Evolutionary conservation across 371 early-diverging fungal genomes (phyloP), one percentile per base, ranked within the genome.

Genomic region (Rhizopus delemar): DNA sequence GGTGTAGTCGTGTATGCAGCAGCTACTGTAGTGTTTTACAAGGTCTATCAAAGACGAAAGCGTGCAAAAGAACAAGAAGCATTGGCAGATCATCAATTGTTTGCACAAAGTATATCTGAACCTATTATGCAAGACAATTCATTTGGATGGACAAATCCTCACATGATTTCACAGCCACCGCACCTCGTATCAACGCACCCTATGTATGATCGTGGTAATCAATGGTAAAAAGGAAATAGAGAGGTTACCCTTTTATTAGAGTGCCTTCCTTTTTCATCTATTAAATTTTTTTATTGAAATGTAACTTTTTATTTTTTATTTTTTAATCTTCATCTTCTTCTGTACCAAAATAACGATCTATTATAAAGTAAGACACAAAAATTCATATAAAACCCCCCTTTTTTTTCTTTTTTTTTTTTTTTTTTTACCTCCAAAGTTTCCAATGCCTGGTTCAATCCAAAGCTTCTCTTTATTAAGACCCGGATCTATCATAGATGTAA

Each of bases 391-490:
- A 29, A 50, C 31, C 8, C 13, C 6, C 4, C 34, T 8, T 45
- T 16, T 41, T 45, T 7, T 9, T 33, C 28, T 41, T 52, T 6
- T 36, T 36, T 6, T 38, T 29, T 50, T 32, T 15, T 8, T 31
- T 2, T 22, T 53, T 22, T 33, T 66, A 80, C 77, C 86, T 56
- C 90, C 92, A 87, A 93, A 95, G 69, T 93, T 86, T 34, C 95
- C 95, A 65, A 92, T 86, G n/a, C 93, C 92, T 28, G 93, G 92
- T 56, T 86, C 86, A 58, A 93, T 86, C 62, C 71, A 86, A 58
- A 90, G 69, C 13, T 84, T 87, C 29, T 85, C 78, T 31, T 78
- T 71, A 33, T 81, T 79, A n/a, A 90, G 61, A 32, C 78, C 73
- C 5, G 87, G 81, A 65, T 91, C 92, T 0, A 90, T 75, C 82